A percentile compares a stretch with the other conserved stretches of the same genome.
Evolutionary conservation across 345 rosid genomes (phyloP).

Genomic region (Iberis pinnata): DNA sequence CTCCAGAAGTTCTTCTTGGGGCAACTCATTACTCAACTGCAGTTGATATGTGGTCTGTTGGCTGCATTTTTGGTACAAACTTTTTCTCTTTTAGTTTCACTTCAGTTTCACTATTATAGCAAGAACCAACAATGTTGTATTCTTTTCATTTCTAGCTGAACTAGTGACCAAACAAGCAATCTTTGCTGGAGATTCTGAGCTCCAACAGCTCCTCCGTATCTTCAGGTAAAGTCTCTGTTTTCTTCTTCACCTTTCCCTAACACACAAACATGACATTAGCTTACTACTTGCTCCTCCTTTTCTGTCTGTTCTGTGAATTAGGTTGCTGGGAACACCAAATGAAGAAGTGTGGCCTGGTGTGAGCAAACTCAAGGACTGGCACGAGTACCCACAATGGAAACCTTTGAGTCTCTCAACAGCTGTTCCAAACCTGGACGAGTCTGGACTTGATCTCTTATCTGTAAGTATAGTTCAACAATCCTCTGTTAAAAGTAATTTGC

Average conservation of each 20-base stretch:
- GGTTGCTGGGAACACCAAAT: constrained; percentile 92
- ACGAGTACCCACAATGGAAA: constrained; percentile 94
- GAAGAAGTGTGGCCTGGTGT: constrained; percentile 94
- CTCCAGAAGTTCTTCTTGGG: constrained; percentile 93
- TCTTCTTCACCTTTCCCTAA: constrained; percentile 10
- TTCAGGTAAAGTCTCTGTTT: constrained; percentile 47
- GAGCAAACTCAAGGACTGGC: constrained; percentile 86
- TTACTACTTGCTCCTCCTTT: constrained; percentile 1
- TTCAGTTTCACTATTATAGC: constrained; percentile 1
- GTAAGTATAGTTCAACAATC: constrained; percentile 40
- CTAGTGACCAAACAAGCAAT: constrained; percentile 74
- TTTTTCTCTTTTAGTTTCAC: background rate
- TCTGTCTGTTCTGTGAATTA: constrained; percentile 12
- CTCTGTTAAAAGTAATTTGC: background rate
- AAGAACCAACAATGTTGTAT: constrained; percentile 4
- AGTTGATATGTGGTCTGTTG: constrained; percentile 96
- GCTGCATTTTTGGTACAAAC: constrained; percentile 70
- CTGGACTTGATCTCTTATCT: constrained; percentile 68
- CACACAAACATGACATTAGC: background rate
- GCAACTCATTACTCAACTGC: constrained; percentile 97
- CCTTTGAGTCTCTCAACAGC: constrained; percentile 58
- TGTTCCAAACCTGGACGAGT: constrained; percentile 58
- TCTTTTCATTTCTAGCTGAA: constrained; percentile 47
- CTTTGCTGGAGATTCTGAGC: constrained; percentile 90
- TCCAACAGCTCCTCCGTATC: constrained; percentile 89